phyloP scores from a whole-genome alignment of 2,329 filamentous ascomycete genomes.

The Exophiala xenobiotica region DNA sequence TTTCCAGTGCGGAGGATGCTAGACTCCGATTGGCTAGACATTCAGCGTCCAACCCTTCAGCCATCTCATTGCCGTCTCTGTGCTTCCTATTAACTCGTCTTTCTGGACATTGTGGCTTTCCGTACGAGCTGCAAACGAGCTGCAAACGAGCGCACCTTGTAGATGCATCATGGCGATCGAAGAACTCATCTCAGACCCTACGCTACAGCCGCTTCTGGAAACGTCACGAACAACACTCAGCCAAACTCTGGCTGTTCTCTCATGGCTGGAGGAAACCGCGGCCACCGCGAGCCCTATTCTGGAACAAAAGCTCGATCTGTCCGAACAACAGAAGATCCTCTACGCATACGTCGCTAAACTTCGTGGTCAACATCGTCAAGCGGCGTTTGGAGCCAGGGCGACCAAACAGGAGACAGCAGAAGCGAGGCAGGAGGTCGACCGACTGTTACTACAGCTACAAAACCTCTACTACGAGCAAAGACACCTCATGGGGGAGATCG shows the following conservation, averaged over 20 bases:
- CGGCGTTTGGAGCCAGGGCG: slow-evolving; percentile 75
- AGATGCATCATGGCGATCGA: slow-evolving; percentile 59
- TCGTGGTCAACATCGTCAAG: slow-evolving; percentile 77
- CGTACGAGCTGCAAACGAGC: no score
- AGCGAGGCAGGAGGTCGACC: slow-evolving; percentile 85
- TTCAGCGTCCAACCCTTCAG: neutral
- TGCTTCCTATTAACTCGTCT: neutral
- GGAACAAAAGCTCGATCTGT: slow-evolving; percentile 57
- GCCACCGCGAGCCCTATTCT: slow-evolving; percentile 47
- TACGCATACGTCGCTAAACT: slow-evolving; percentile 76
- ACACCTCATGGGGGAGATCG: slow-evolving; percentile 85
- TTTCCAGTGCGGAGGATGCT: slow-evolving; percentile 7
- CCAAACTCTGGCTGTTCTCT: slow-evolving; percentile 62
- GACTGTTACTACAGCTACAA: slow-evolving; percentile 85
- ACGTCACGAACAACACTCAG: slow-evolving; percentile 71
- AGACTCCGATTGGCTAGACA: slow-evolving; percentile 16
- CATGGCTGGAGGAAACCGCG: slow-evolving; percentile 56
- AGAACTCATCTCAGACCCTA: slow-evolving; percentile 62
- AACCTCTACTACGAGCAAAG: slow-evolving; percentile 96
- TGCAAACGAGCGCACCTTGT: no score
- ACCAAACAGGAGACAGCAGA: slow-evolving; percentile 86
- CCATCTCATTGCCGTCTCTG: neutral
- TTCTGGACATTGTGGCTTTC: neutral
- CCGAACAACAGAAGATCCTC: slow-evolving; percentile 76
- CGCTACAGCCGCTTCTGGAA: slow-evolving; percentile 66